These are phyloP conservation scores for Fagopyrum tataricum DNA, from an alignment of 148 eudicot genomes.

Conservation along the genomic window DNA sequence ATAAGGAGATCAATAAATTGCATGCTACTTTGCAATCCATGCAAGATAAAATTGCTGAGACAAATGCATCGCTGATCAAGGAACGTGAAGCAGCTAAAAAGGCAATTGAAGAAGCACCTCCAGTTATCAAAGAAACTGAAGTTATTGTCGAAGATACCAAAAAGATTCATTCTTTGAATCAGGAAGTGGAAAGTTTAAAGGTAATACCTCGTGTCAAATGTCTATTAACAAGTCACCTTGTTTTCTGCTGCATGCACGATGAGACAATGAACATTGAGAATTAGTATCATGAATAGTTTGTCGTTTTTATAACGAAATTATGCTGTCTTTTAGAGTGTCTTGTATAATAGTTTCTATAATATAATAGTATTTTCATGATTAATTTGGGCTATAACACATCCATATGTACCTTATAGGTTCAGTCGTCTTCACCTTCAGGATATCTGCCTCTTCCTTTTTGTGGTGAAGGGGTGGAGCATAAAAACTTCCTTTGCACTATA, in stretches of 20 bases:
- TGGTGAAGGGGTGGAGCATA: background rate
- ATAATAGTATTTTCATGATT: no score
- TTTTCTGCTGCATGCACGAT: background rate
- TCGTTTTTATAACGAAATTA: background rate
- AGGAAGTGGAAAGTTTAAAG: slow-evolving; percentile 62
- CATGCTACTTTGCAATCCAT: slow-evolving; percentile 54
- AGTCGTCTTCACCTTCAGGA: background rate
- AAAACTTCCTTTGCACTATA: background rate
- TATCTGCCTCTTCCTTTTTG: background rate
- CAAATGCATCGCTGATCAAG: slow-evolving; percentile 53
- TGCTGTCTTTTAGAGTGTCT: background rate
- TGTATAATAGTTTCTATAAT: background rate
- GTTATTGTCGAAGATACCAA: slow-evolving; percentile 80
- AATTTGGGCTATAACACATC: background rate
- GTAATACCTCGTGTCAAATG: slow-evolving; percentile 21
- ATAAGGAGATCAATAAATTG: slow-evolving; percentile 64
- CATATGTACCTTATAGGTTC: background rate
- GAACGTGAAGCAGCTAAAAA: slow-evolving; percentile 76
- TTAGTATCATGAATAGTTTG: background rate
- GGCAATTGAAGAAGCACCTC: slow-evolving; percentile 81
- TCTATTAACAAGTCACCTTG: background rate
- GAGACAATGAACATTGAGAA: background rate
- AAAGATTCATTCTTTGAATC: slow-evolving; percentile 53
- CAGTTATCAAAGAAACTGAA: slow-evolving; percentile 83
- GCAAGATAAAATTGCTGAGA: slow-evolving; percentile 62